Base-by-base conservation (phyloP, 176 grass and related monocot genomes). In the Carex littledalei region DNA sequence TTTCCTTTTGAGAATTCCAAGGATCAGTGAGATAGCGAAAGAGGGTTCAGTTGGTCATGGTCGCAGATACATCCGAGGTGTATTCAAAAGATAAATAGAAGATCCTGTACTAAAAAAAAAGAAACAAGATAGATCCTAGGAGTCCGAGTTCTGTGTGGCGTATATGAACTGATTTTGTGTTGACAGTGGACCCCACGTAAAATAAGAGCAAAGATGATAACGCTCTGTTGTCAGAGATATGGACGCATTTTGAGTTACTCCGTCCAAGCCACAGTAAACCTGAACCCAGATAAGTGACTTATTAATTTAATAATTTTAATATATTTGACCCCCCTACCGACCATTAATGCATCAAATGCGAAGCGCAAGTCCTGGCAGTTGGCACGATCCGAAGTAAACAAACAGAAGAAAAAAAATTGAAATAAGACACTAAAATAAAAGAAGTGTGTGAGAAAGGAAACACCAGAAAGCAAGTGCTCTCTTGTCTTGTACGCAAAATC, bases 401-500 rank as follows among this genome's bases (percentile, higher is more conserved):
- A 26, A 50, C 6, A 49, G 21, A 49, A n/a, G 8, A 83, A 50
- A 83, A 41, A 35, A 34, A 57, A 17, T 14, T 9, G 4, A 43
- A 63, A 41, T 0, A 81, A 81, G 64, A 21, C 32, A 50, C 17
- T 54, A 10, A 56, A 34, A 68, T 8, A 7, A 84, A 61, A 10
- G 47, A 2, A 47, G 47, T 12, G 54, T 8, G 53, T 12, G 34
- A 56, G 20, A 74, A 58, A 73, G 67, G 3, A 72, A 52, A 77
- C 20, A 52, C 3, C 8, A 76, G 22, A 85, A 32, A 75, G 68
- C 55, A 52, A 85, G 11, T 31, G 9, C 7, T 79, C 18, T 45
- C 71, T 75, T 77, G 50, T 79, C 71, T 75, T 77, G 50, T 79
- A 86, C 67, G 84, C 58, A 79, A 77, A 49, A 66, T 45, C 71